Conservation (phyloP, 352 stramenopile genomes). For the Pythium aquatile region DNA sequence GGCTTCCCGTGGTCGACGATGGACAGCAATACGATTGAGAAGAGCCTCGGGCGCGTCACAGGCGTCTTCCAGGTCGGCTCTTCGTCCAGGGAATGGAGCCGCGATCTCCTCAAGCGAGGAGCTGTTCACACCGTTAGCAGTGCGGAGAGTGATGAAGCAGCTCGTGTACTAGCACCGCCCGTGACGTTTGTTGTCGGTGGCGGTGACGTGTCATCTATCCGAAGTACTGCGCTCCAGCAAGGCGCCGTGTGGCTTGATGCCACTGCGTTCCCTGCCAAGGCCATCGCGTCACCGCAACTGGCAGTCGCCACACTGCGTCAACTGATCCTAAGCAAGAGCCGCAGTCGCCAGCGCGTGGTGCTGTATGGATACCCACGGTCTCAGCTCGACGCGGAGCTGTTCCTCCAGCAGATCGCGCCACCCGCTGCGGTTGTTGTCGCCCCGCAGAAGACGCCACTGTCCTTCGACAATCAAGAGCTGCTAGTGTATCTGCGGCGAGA, state of each 20-base stretch:
- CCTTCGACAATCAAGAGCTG: neutral
- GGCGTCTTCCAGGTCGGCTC: constrained; percentile 18
- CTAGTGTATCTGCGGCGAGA: constrained; percentile 5
- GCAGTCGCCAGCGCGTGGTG: constrained; percentile 7
- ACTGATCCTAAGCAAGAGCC: constrained; percentile 4
- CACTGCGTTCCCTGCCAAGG: neutral
- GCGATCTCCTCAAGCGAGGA: constrained; percentile 12
- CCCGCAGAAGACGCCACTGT: neutral
- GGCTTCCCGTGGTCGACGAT: constrained; percentile 42
- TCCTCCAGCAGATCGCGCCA: constrained; percentile 1
- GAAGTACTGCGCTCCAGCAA: neutral
- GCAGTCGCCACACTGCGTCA: neutral
- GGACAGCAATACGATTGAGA: constrained; percentile 30
- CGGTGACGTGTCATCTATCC: neutral
- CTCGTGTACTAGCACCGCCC: constrained; percentile 8
- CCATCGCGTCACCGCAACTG: neutral
- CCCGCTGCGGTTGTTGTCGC: constrained; percentile 12
- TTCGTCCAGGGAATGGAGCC: neutral
- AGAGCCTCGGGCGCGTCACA: constrained; percentile 22
- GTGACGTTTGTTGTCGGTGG: constrained; percentile 16
- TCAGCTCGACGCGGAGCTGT: constrained; percentile 4
- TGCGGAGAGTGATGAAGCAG: neutral
- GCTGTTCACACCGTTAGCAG: neutral
- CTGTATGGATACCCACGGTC: constrained; percentile 20
- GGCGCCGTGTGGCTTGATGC: constrained; percentile 18